Evolutionary conservation across 495 filamentous ascomycete genomes (phyloP), one percentile per base, ranked within the genome.

Genomic region (Astrothelium macrocarpum): DNA sequence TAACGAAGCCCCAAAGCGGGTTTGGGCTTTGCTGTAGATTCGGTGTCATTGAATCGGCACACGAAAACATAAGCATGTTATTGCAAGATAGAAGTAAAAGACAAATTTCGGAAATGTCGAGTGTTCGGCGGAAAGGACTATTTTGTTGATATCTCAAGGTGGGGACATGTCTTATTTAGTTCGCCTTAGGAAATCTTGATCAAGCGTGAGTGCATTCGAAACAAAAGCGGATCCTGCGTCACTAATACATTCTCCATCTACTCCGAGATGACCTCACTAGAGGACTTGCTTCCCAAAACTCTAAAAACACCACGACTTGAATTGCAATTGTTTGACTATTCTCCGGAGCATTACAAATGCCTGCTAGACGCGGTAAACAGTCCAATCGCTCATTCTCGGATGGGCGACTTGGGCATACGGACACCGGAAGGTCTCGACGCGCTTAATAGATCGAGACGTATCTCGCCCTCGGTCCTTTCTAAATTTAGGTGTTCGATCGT

Each of bases 371-470:
- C 43, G 10, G n/a, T 49, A 18, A 49, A 11, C 43, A 49, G 43
- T 49, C 43, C 43, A 10, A 39, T 32, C 7, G 16, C 60, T 12
- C 25, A 18, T 42, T 12, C 31, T 20, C 25, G 25, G 32, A 7
- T 43, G 36, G 60, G 60, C 11, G 60, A 62, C 32, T 59, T 60
- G 11, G 60, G 60, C 31, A 25, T 62, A 16, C 31, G 36, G 28
- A 62, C 32, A 36, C 60, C 60, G 16, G 60, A 62, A 45, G 32
- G 14, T 36, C 59, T 62, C 23, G 60, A 62, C 23, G 60, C 32
- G 9, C 39, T 62, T 16, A 36, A 62, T 49, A 49, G n/a, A 49
- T 4, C 43, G 43, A 49, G 9, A 18, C 43, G 43, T 4, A 49
- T 20, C 43, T 49, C 43, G 10, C 43, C 43, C 43, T 49, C 43